Base-by-base conservation (phyloP, 2,329 filamentous ascomycete genomes). In the Tympanopsis confertula region DNA sequence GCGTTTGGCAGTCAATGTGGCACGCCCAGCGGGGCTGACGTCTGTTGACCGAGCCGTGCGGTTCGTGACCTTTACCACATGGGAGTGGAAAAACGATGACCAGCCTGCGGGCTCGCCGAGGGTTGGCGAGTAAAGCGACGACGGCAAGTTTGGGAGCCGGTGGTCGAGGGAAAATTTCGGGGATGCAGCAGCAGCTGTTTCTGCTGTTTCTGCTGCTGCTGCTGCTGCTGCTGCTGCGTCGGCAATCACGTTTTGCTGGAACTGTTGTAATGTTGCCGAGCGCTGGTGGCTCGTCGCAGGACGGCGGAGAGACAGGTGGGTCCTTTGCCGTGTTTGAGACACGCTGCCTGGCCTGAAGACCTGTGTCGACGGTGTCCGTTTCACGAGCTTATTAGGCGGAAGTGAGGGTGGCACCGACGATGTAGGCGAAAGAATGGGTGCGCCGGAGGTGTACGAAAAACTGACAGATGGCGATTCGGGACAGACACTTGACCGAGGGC, bases 261-360 rank as follows among this genome's bases (percentile, higher is more conserved):
- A 54, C 42, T 77, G 70, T 46, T 83, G 75, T 19, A 86, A 61
- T 1, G 80, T 85, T 22, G 75, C 77, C 35, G 80, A 82, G 48
- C 84, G 70, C 53, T 88, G 82, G 51, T 87, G 82, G 54, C 83
- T 87, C 14, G 84, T 88, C 35, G 82, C 82, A 38, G 84, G 84
- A 47, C 83, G 68, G 41, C 80, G 75, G 41, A 88, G 68, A 17
- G 72, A 71, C 43, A 82, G 63, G 49, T 81, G 74, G 35, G 77
- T 71, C 45, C 62, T 74, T 20, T 77, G 67, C 44, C 68, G 63
- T 41, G 64, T 66, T 41, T 65, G 62, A 20, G 59, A 52, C 20
- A 61, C 45, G 32, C 61, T 52, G 4, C 66, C 59, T 35, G 63
- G 53, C 43, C 61, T 59, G 38, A 63, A 51, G 37, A 60, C 60